Evolutionary conservation across 768 basidiomycete genomes (phyloP).

Genomic region (Nevesoporus exiguus): DNA sequence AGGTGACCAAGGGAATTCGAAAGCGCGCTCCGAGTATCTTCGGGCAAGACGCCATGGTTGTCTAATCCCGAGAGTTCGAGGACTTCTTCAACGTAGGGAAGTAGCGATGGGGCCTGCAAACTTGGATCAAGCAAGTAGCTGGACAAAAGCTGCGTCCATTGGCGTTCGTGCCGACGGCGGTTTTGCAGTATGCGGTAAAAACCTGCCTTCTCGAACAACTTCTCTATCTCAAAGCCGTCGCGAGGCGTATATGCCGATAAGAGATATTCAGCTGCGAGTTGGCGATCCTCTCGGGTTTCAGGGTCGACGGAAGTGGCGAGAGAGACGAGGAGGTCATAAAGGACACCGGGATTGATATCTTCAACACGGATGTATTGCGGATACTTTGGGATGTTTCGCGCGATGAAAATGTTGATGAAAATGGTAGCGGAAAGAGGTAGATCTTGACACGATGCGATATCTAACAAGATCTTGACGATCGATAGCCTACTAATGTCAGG

Average conservation of each 20-base stretch:
- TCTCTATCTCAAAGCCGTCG: constrained; percentile 62
- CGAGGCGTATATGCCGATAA: constrained; percentile 89
- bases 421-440: constrained; percentile 64
- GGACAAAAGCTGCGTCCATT: constrained; percentile 71
- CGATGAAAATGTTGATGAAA: constrained; percentile 92
- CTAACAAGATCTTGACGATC: constrained; percentile 80
- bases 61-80: constrained; percentile 44
- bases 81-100: constrained; percentile 62
- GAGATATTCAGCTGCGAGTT: constrained; percentile 91
- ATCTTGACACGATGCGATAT: constrained; percentile 56
- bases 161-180: constrained; percentile 70
- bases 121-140: constrained; percentile 76
- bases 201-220: constrained; percentile 73
- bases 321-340: constrained; percentile 73
- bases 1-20: constrained; percentile 61
- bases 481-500: constrained; percentile 68
- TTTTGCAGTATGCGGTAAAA: constrained; percentile 89
- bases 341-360: constrained; percentile 54
- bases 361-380: constrained; percentile 63
- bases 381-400: constrained; percentile 96
- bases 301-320: constrained; percentile 74
- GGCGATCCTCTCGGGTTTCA: constrained; percentile 87
- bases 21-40: constrained; percentile 52
- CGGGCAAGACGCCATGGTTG: constrained; percentile 51
- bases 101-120: constrained; percentile 55